Base-by-base conservation (phyloP, 805 yeast species). In the Groenewaldozyma salmanticensis region DNA sequence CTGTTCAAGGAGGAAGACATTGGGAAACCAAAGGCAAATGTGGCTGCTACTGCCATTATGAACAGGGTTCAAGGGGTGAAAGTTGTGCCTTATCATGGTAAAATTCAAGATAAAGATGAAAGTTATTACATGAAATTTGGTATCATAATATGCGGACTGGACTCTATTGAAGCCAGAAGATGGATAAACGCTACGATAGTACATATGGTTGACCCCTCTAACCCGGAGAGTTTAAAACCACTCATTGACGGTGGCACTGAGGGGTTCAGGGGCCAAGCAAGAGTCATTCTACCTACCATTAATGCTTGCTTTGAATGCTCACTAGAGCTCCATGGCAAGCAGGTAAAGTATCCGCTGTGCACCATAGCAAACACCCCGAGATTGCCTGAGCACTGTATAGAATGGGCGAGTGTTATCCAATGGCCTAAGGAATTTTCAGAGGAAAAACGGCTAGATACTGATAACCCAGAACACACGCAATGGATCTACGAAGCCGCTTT, bases 351-450 rank as follows among this genome's bases (percentile, higher is more conserved):
- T 51, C 96, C 97, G 2, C 78, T 90, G 49, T 92, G 97, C 60
- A 92, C 97, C 0, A 79, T 92, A 39, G 94, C 96, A 2, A 82
- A 87, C 44, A 86, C 92, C 5, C 97, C 97, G n/a, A 64, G 97
- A 45, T 61, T 86, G 5, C 92, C 96, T 0, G 96, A 88, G 52
- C 97, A 90, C 60, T 87, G 96, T 53, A 79, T 90, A 6, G 95
- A 88, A 58, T 90, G 92, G 81, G 87, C 90, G 1, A 75, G 77
- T 44, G 79, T 77, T 24, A 65, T 84, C 2, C 79, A 75, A 50
- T 85, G 95, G 94, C 79, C 79, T 1, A 60, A 66, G 37, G 47
- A 50, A 2, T 70, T 71, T 42, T 48, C 44, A 4, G 39, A 44
- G 6, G 67, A 61, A 29, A 59, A 53, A 22, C 65, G 64, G 40